Evolutionary conservation across 371 early-diverging fungal genomes (phyloP), one percentile per base, ranked within the genome.

Genomic region (Actinomucor elegans): DNA sequence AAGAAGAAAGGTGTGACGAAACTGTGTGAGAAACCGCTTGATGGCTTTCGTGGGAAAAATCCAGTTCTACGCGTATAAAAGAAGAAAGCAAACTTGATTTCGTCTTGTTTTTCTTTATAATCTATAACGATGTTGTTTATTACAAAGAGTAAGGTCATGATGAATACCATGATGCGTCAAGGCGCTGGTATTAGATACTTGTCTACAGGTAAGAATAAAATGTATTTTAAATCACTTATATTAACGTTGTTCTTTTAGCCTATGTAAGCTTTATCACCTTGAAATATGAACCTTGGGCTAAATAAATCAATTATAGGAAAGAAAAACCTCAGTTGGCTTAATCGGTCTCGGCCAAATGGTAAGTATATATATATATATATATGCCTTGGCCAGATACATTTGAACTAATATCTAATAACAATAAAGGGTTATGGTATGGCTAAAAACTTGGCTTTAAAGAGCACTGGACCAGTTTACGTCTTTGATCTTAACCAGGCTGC

Each of bases 341-440:
- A 90, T 97, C 43, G 98, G 98, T 9, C 83, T 98, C 24, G 98
- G 98, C 7, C 92, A 94, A 70, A 98, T 98, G 98, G 94, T 72
- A 77, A 40, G 20, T n/a, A 33, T 34, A 40, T 12, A 33, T 28
- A 21, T 2, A 20, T 18, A 26, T 33, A 28, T 12, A 32, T 20
- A 48, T 1, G 24, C 10, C 33, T 29, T 27, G 43, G 17, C 15
- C 21, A 26, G 5, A 10, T 33, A 51, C 18, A 14, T 20, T 40
- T 20, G 15, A 15, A n/a, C 10, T 24, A 36, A n/a, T 27, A 18
- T n/a, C 37, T n/a, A n/a, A n/a, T n/a, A n/a, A n/a, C n/a, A n/a
- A n/a, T 31, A 9, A 38, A 79, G 80, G 89, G 93, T 17, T 80
- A 73, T 55, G 86, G 85, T 40, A 98, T 98, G 98, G 96, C 96